Conservation (phyloP, 352 stramenopile genomes). For the Globisporangium orthogonon region DNA sequence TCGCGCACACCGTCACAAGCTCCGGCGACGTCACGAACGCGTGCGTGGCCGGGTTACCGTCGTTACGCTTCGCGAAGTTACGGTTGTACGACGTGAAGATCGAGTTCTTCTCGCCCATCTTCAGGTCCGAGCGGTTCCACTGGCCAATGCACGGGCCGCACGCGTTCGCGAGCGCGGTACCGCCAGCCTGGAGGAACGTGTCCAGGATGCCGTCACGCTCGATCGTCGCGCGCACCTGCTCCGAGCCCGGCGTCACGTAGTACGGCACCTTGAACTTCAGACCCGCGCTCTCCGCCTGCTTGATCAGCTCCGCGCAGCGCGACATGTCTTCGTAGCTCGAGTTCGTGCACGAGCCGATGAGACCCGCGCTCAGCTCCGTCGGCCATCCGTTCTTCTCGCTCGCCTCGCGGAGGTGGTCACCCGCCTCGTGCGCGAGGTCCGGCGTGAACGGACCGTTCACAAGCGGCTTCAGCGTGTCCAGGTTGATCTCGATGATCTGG, state of each 20-base stretch:
- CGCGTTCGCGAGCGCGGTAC: constrained; percentile 88
- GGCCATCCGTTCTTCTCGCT: constrained; percentile 89
- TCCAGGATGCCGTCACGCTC: constrained; percentile 87
- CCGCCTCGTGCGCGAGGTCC: constrained; percentile 83
- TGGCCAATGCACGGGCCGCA: constrained; percentile 93
- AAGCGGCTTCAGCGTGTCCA: constrained; percentile 86
- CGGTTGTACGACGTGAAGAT: constrained; percentile 95
- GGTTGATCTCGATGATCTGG: constrained; percentile 92
- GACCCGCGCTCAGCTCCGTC: constrained; percentile 83
- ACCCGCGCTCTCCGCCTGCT: constrained; percentile 77
- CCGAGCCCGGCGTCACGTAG: constrained; percentile 90
- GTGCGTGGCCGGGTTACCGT: constrained; percentile 91
- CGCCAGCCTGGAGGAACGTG: constrained; percentile 86
- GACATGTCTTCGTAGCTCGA: constrained; percentile 93
- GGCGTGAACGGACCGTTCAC: constrained; percentile 92
- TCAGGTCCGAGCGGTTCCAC: constrained; percentile 90
- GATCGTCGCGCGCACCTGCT: constrained; percentile 91
- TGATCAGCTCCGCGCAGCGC: constrained; percentile 84
- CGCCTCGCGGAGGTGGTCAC: constrained; percentile 55
- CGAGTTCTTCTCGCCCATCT: constrained; percentile 88
- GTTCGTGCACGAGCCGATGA: constrained; percentile 94
- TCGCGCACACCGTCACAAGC: constrained; percentile 86
- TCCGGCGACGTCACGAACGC: constrained; percentile 92
- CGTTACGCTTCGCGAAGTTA: constrained; percentile 94
- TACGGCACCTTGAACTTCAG: constrained; percentile 92